These are phyloP conservation scores for Dioszegia crocea DNA, from an alignment of 768 basidiomycete genomes.

Conservation along the genomic window DNA sequence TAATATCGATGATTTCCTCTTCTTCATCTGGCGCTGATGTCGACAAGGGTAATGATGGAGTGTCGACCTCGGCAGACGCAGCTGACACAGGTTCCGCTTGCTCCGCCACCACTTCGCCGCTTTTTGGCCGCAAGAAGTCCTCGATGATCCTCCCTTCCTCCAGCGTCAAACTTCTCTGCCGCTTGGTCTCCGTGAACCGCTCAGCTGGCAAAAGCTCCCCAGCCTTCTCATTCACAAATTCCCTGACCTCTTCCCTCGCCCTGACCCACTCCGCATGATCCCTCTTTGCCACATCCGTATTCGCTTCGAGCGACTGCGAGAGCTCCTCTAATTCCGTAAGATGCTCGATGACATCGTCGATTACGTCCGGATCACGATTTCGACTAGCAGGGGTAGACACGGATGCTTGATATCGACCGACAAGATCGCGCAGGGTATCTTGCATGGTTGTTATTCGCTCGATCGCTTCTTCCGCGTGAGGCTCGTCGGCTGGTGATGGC, in stretches of 20 bases:
- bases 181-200: conserved; percentile 30
- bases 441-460: background rate
- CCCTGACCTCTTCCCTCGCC: conserved; percentile 9
- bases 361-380: background rate
- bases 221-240: conserved; percentile 28
- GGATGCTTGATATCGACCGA: conserved; percentile 4
- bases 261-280: background rate
- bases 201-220: conserved; percentile 18
- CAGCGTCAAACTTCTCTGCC: conserved; percentile 34
- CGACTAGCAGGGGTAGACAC: background rate
- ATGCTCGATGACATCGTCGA: conserved; percentile 12
- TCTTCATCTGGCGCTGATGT: too few relatives aligned
- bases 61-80: too few relatives aligned
- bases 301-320: background rate
- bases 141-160: conserved; percentile 33
- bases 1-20: background rate
- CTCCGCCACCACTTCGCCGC: too few relatives aligned
- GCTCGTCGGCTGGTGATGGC: conserved; percentile 10
- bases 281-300: background rate
- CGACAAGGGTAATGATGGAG: too few relatives aligned
- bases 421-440: conserved; percentile 2
- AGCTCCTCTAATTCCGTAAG: conserved; percentile 15
- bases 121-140: background rate
- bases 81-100: too few relatives aligned
- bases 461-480: conserved; percentile 14